Percentiles rank a stretch among this genome's conserved stretches.
These are phyloP conservation scores for Rachicladosporium sp. DNA, from an alignment of 2,329 filamentous ascomycete species.

Conservation along the genomic window DNA sequence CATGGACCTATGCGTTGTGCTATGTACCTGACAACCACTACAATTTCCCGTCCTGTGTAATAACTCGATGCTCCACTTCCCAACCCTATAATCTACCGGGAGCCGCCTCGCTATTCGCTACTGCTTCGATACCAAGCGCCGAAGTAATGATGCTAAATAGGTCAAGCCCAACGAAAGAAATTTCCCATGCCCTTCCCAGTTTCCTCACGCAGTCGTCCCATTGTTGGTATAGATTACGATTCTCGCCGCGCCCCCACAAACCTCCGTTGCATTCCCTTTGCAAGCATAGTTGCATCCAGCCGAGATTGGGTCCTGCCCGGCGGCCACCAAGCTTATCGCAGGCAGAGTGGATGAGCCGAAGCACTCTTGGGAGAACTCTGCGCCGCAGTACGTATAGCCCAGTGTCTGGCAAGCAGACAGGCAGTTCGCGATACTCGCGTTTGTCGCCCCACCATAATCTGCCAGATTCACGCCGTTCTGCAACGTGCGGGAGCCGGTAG, in stretches of 20 bases:
- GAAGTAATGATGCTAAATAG: no score
- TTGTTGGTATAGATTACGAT: slow-evolving; percentile 18
- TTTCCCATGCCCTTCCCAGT: neutral
- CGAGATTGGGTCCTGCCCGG: slow-evolving; percentile 11
- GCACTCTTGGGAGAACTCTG: slow-evolving; percentile 19
- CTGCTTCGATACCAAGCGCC: no score
- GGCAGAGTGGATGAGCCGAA: no score
- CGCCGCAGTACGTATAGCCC: slow-evolving; percentile 16
- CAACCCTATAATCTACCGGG: no score
- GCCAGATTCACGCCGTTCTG: slow-evolving; percentile 8
- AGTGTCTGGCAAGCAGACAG: slow-evolving; percentile 14
- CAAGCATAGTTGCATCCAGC: slow-evolving; percentile 19
- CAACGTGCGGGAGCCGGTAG: slow-evolving; percentile 10
- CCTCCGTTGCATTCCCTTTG: slow-evolving; percentile 19
- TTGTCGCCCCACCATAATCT: slow-evolving; percentile 12
- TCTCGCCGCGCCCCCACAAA: slow-evolving; percentile 17
- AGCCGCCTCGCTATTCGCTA: no score
- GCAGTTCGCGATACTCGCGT: slow-evolving; percentile 17
- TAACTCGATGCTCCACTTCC: no score
- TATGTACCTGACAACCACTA: no score
- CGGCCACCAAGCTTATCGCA: slow-evolving; percentile 4
- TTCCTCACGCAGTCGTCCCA: slow-evolving; percentile 6
- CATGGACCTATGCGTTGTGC: no score
- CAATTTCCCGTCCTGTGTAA: no score
- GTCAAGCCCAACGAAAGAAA: neutral